Evolutionary conservation across 108 stramenopile species (phyloP).

Genomic region (Nitzschia putrida): DNA sequence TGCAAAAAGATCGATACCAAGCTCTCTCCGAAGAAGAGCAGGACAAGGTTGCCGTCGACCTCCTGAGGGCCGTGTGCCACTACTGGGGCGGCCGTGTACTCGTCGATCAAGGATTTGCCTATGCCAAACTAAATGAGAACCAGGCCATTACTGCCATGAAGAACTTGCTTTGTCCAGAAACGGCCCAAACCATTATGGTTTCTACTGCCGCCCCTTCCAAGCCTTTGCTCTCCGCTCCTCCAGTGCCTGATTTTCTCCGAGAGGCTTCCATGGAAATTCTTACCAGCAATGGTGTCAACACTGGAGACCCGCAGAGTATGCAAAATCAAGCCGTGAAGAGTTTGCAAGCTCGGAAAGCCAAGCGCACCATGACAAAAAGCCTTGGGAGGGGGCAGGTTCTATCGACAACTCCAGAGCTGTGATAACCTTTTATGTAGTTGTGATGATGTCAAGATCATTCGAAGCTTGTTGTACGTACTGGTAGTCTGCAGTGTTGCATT

Average conservation of each 20-base stretch:
- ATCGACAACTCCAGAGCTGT: no score
- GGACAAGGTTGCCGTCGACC: slow-evolving; percentile 10
- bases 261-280: slow-evolving; percentile 31
- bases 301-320: slow-evolving; percentile 12
- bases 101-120: slow-evolving; percentile 25
- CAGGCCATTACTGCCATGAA: slow-evolving; percentile 22
- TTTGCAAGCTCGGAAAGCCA: slow-evolving; percentile 26
- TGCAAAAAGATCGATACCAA: slow-evolving; percentile 13
- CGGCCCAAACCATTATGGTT: slow-evolving; percentile 8
- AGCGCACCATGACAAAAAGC: slow-evolving; percentile 19
- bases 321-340: slow-evolving; percentile 28
- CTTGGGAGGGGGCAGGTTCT: slow-evolving; percentile 5
- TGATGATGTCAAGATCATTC: no score
- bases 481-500: no score
- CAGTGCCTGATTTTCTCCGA: slow-evolving; percentile 23
- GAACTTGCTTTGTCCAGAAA: slow-evolving; percentile 19
- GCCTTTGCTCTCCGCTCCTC: slow-evolving; percentile 22
- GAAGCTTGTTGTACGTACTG: no score
- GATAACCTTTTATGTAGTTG: no score
- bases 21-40: slow-evolving; percentile 18
- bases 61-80: slow-evolving; percentile 23
- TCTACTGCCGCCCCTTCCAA: slow-evolving; percentile 14
- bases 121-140: slow-evolving; percentile 10
- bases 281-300: slow-evolving; percentile 6
- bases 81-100: slow-evolving; percentile 31